Evolutionary conservation across 164 flowering plant genomes (phyloP), one percentile per base, ranked within the genome.

Genomic region (Warburgia ugandensis): DNA sequence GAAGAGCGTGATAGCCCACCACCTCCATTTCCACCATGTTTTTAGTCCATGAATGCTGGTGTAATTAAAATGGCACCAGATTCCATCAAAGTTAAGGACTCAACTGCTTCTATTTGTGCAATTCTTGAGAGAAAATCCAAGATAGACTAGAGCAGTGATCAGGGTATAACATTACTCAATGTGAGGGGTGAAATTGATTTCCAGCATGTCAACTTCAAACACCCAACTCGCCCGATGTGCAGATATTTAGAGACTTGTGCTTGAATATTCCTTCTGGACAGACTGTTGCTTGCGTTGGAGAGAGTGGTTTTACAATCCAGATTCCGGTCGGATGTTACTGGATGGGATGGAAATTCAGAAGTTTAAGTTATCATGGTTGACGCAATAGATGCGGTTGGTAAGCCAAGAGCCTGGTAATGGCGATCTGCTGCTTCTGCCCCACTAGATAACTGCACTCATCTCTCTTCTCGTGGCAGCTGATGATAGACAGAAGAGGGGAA

Each of bases 201-300:
- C 28, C 54, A 32, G 8, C 67, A 73, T 40, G 74, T 80, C 35
- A 52, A 71, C 33, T 80, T 80, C 59, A 71, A 58, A 60, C 75
- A 80, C 42, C 83, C 81, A 4, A 50, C 69, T 19, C 73, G 84
- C 45, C 79, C 81, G 68, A 72, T 31, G 50, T 72, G 29, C 70
- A 62, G 23, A 63, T 76, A 29, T 67, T 79, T 52, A 55, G 41
- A 20, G 81, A 76, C 63, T 60, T 79, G 6, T 61, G 71, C 50
- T 50, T 79, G 52, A 26, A 47, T 1, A 70, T 79, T 46, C 66
- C 38, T 32, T 52, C 73, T 17, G 70, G 79, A 60, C 73, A 83
- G 95, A 80, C 83, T 16, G 83, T 83, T 22, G 88, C 86, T 23
- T 74, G 81, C 4, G 91, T 83, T 13, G 91, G 95, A 36, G 91